Conservation (phyloP, 2,329 filamentous ascomycete species). For the Penicillium sclerotiorum region DNA sequence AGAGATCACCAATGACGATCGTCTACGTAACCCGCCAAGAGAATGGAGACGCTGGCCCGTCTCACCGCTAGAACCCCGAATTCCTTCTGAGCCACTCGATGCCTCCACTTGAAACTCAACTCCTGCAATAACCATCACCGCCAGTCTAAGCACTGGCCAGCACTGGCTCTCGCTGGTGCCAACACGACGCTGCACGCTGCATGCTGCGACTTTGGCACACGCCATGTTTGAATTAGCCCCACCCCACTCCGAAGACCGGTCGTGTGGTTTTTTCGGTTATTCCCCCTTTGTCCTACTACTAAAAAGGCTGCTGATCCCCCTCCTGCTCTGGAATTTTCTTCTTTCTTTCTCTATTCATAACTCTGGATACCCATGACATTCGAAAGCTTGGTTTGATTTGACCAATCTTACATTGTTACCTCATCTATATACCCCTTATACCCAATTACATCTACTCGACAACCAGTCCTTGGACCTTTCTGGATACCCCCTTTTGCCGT, state of each 20-base stretch:
- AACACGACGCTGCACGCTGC: conserved; percentile 27
- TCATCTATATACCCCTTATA: conserved; percentile 1
- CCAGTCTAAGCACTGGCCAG: conserved; percentile 16
- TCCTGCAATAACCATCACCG: conserved; percentile 26
- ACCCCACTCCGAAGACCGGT: conserved; percentile 14
- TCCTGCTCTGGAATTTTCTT: conserved; percentile 9
- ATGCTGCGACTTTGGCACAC: conserved; percentile 25
- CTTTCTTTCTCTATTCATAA: conserved; percentile 18
- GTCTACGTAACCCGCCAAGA: conserved; percentile 19
- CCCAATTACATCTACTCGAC: conserved; percentile 1
- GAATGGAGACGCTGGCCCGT: conserved; percentile 15
- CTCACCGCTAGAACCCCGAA: conserved; percentile 26
- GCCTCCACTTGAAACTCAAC: conserved; percentile 16
- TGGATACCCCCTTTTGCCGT: conserved; percentile 5
- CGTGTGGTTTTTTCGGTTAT: conserved; percentile 3
- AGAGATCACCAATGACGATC: conserved; percentile 22
- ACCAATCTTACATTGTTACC: conserved; percentile 23
- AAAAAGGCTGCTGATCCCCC: conserved; percentile 29
- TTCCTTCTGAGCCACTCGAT: conserved; percentile 21
- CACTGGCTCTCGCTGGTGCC: conserved; percentile 25
- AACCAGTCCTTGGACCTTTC: conserved; percentile 3
- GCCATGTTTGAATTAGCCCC: conserved; percentile 22
- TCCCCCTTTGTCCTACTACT: conserved; percentile 12
- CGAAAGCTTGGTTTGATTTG: conserved; percentile 8
- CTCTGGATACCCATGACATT: conserved; percentile 18